Evolutionary conservation across 106 monocot species (phyloP).

Genomic region (Acorus gramineus): DNA sequence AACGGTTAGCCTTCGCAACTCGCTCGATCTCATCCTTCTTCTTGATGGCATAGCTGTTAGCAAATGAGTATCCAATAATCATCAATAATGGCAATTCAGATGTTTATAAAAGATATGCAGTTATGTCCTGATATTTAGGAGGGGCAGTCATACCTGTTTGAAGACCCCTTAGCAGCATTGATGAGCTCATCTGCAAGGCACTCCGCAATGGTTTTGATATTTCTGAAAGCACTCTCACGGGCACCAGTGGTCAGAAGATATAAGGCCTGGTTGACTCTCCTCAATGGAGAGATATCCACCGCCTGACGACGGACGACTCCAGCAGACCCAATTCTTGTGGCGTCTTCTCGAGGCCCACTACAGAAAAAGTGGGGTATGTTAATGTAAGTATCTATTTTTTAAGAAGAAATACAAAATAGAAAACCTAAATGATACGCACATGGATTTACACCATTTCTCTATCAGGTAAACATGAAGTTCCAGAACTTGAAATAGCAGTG

Average conservation of each 20-base stretch:
- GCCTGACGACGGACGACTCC: slow-evolving; percentile 51
- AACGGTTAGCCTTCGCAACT: slow-evolving; percentile 63
- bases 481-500: too few species aligned
- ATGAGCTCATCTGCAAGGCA: slow-evolving; percentile 62
- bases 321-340: slow-evolving; percentile 50
- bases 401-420: too few species aligned
- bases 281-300: slow-evolving; percentile 53
- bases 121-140: not conserved
- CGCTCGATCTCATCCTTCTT: slow-evolving; percentile 64
- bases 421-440: too few species aligned
- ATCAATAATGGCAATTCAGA: not conserved
- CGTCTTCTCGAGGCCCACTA: slow-evolving; percentile 58
- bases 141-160: slow-evolving; percentile 28
- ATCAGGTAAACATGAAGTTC: too few species aligned
- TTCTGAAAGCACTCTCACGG: slow-evolving; percentile 53
- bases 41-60: slow-evolving; percentile 47
- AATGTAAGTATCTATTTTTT: too few species aligned
- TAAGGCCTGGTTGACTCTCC: slow-evolving; percentile 56
- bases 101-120: not conserved
- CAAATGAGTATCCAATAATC: not conserved
- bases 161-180: slow-evolving; percentile 58
- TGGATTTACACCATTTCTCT: too few species aligned
- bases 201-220: slow-evolving; percentile 62
- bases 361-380: not conserved
- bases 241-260: slow-evolving; percentile 56